Evolutionary conservation across 164 flowering plant species (phyloP), one percentile per base, ranked within the genome.

Genomic region (Platanus orientalis): DNA sequence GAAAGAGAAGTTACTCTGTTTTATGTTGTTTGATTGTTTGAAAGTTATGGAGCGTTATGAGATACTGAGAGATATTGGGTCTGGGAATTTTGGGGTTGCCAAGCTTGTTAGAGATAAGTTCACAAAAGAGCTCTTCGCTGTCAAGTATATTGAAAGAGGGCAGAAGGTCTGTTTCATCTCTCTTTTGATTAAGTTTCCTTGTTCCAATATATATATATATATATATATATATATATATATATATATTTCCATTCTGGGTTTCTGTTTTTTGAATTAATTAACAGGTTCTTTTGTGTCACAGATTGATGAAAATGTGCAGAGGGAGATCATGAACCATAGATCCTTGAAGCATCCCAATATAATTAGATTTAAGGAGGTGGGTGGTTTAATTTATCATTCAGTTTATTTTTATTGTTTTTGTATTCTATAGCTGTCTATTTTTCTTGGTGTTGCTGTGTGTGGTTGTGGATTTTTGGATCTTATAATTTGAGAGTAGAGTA

Each of bases 251-350:
- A 14, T 47, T 65, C 45, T 71, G 64, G 32, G 32, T 69, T 65
- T 28, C 25, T 28, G 28, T 51, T 36, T 64, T 56, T 59, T 42
- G 34, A 39, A 44, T 13, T 16, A 32, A 3, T 1, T 28, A 32
- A 48, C 57, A 28, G 17, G 36, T 67, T 34, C 27, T 50, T 62
- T 19, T 64, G 39, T 69, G 26, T 56, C 60, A 36, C 80, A 87
- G 94, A 87, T 87, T 76, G 94, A 87, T 79, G 94, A 87, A 67
- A 75, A 87, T 77, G 94, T 87, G 60, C 87, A 77, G 59, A 85
- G 94, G 76, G 94, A 87, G 74, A 87, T 87, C 23, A 85, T 85
- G 83, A 87, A 87, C 74, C 93, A 87, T 27, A 81, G 93, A 57
- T 83, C 90, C n/a, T 72, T 87, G 68, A 82, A 73, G 71, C 94